A percentile compares a stretch with the other conserved stretches of the same genome.
Conservation (phyloP, 345 rosid genomes). For the Chamaenerion angustifolium region DNA sequence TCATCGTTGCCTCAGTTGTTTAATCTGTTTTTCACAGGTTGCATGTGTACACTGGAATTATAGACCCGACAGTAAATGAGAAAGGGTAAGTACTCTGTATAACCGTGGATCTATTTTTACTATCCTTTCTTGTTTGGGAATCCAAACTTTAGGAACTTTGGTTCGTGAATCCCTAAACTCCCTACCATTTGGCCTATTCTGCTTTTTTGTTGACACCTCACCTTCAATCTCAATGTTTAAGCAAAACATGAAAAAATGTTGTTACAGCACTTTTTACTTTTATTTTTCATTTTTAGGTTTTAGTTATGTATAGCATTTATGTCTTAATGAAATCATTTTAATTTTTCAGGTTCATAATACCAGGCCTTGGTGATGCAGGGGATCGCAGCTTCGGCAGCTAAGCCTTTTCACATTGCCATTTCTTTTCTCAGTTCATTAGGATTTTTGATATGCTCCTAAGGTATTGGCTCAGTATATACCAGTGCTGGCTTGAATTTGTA, state of each 20-base stretch:
- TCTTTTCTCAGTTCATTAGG: background rate
- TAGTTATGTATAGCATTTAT: no score
- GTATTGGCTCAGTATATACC: background rate
- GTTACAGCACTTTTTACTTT: no score
- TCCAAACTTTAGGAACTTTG: no score
- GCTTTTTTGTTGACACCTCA: background rate
- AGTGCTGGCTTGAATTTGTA: background rate
- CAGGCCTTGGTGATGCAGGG: conserved; percentile 99
- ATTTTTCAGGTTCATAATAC: conserved; percentile 56
- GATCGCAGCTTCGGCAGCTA: conserved; percentile 84
- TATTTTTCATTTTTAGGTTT: no score
- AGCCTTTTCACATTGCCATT: background rate
- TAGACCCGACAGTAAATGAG: conserved; percentile 71
- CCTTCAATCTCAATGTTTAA: background rate
- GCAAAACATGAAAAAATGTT: no score
- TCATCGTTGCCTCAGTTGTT: background rate
- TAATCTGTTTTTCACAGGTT: conserved; percentile 35
- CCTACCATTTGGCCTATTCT: background rate
- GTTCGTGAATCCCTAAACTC: no score
- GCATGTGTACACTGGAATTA: conserved; percentile 84
- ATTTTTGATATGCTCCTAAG: conserved; percentile 4
- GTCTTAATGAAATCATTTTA: background rate
- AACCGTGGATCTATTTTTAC: no score
- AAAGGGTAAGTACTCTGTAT: conserved; percentile 42
- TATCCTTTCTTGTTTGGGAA: no score